Evolutionary conservation across 2,329 filamentous ascomycete species (phyloP).

Genomic region (Fusarium begoniae): DNA sequence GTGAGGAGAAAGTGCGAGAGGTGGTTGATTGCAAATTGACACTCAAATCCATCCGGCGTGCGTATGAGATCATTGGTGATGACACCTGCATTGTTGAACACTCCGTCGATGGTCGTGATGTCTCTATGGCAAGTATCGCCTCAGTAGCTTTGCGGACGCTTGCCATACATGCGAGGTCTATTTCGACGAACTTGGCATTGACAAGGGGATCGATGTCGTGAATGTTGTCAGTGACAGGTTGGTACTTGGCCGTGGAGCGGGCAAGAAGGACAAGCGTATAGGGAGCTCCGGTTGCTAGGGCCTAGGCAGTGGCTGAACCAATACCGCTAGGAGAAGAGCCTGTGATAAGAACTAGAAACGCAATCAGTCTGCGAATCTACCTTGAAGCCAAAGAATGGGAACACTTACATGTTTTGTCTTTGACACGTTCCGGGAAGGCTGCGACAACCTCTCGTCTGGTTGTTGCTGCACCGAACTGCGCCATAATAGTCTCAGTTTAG

Average conservation of each 20-base stretch:
- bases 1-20: background rate
- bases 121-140: background rate
- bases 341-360: background rate
- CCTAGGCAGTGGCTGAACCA: background rate
- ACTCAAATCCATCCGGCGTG: background rate
- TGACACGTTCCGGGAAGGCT: background rate
- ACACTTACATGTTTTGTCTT: background rate
- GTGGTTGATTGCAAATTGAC: background rate
- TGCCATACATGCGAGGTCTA: background rate
- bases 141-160: background rate
- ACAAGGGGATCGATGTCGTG: accelerated
- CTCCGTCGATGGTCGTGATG: background rate
- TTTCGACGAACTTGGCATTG: background rate
- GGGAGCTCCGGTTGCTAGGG: background rate
- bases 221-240: background rate
- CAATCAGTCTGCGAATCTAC: accelerated
- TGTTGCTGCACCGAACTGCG: background rate
- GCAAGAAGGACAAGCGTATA: background rate
- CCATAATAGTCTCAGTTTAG: background rate
- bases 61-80: background rate
- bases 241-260: background rate
- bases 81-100: background rate
- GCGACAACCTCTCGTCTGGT: background rate
- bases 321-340: background rate
- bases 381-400: accelerated